Conservation (phyloP, 805 yeast species). For the Ogataea nitratoaversa region DNA sequence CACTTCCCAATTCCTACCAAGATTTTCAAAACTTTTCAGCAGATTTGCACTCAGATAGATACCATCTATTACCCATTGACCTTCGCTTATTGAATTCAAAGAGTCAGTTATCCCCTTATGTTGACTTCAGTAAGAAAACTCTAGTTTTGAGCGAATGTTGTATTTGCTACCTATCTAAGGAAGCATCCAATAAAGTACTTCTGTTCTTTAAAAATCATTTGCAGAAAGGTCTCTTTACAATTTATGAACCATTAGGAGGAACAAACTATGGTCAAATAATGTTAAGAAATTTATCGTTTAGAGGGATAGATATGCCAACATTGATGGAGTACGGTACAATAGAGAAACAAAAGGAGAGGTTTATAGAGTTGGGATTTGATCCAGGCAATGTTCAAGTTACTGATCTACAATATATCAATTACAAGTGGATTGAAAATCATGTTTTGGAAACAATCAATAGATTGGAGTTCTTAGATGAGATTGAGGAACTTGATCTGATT, state of each 20-base stretch:
- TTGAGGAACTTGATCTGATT: conserved; percentile 64
- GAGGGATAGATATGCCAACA: conserved; percentile 63
- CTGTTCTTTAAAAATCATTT: conserved; percentile 36
- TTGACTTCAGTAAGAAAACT: conserved; percentile 44
- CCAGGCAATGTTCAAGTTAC: conserved; percentile 31
- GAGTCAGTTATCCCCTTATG: conserved; percentile 1
- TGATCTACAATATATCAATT: conserved; percentile 39
- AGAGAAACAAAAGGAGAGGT: conserved; percentile 36
- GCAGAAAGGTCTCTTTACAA: conserved; percentile 30
- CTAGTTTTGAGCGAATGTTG: conserved; percentile 72
- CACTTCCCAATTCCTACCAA: conserved; percentile 9
- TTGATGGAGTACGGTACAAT: conserved; percentile 49
- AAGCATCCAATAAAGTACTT: conserved; percentile 42
- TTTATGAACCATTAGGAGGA: conserved; percentile 70
- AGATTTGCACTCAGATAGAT: conserved; percentile 36
- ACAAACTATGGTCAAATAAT: conserved; percentile 61
- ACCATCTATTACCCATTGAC: conserved; percentile 54
- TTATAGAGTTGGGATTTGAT: conserved; percentile 26
- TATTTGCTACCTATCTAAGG: conserved; percentile 60
- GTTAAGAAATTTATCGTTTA: conserved; percentile 51
- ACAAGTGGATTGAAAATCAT: conserved; percentile 38
- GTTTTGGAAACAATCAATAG: conserved; percentile 43
- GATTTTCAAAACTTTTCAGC: conserved; percentile 25
- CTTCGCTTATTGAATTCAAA: conserved; percentile 34
- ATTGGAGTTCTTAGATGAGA: conserved; percentile 68